Percentiles rank a stretch among this genome's conserved stretches.
Conservation (phyloP, 257 asterid genomes). For the Ehretia macrophylla region DNA sequence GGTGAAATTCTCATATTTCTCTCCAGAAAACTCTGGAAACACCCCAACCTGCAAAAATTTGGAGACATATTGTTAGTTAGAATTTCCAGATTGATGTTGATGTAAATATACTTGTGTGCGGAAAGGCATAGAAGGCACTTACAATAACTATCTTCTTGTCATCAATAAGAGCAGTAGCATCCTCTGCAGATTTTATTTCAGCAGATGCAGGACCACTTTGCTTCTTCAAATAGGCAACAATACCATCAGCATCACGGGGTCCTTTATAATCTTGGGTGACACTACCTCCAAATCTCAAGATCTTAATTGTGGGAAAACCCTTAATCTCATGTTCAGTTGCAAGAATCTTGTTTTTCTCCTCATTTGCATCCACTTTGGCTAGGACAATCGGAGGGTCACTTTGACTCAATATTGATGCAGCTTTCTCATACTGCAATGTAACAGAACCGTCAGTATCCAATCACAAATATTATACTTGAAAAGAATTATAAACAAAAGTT, state of each 20-base stretch:
- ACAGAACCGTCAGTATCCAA: conserved; percentile 6
- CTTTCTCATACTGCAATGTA: conserved; percentile 73
- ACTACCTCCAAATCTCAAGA: conserved; percentile 79
- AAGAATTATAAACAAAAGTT: background rate
- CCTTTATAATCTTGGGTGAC: conserved; percentile 80
- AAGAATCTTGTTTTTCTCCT: conserved; percentile 52
- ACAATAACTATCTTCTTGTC: conserved; percentile 65
- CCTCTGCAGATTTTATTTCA: conserved; percentile 65
- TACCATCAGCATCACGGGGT: conserved; percentile 88
- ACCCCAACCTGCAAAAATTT: conserved; percentile 58
- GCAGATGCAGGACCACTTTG: conserved; percentile 85
- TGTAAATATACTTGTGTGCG: background rate
- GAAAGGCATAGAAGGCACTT: conserved; percentile 20
- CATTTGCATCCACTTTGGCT: conserved; percentile 78
- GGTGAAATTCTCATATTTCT: conserved; percentile 74
- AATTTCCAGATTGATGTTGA: conserved; percentile 1
- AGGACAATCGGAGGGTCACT: conserved; percentile 65
- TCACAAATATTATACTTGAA: background rate
- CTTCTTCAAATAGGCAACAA: conserved; percentile 57
- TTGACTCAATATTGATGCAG: conserved; percentile 67
- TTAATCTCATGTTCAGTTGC: conserved; percentile 52
- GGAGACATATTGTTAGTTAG: background rate
- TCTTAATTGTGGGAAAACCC: conserved; percentile 78
- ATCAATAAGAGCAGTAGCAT: conserved; percentile 45
- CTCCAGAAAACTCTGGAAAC: conserved; percentile 86